phyloP scores from a whole-genome alignment of 345 rosid genomes.

The Noccaea bulbosa region DNA sequence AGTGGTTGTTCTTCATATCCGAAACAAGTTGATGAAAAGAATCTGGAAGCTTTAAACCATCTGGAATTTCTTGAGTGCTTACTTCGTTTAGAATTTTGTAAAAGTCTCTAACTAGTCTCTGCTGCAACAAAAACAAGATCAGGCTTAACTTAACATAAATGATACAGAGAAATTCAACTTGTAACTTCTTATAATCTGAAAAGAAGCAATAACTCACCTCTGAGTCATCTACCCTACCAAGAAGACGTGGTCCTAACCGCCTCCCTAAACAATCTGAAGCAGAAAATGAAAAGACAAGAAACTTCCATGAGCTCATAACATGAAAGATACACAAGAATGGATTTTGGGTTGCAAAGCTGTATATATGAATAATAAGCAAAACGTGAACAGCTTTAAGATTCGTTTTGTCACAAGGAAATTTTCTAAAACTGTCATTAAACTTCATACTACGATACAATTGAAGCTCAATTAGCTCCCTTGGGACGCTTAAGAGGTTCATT shows the following conservation, averaged over 20 bases:
- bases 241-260: constrained; percentile 94
- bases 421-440: constrained; percentile 3
- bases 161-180: constrained; percentile 23
- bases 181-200: neutral
- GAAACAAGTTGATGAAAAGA: constrained; percentile 87
- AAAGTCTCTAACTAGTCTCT: constrained; percentile 89
- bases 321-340: neutral
- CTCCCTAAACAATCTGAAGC: constrained; percentile 93
- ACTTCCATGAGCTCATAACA: constrained; percentile 24
- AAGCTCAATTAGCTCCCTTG: constrained; percentile 8
- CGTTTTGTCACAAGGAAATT: neutral
- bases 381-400: constrained; percentile 5
- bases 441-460: constrained; percentile 2
- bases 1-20: constrained; percentile 82
- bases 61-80: constrained; percentile 81
- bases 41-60: constrained; percentile 78
- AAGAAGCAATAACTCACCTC: constrained; percentile 57
- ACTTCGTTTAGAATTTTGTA: constrained; percentile 84
- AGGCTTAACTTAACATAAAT: constrained; percentile 31
- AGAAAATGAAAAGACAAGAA: constrained; percentile 26
- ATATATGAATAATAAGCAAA: neutral
- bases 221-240: constrained; percentile 86
- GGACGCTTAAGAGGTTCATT: neutral
- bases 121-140: constrained; percentile 46
- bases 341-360: neutral